Evolutionary conservation across 306 rosid species (phyloP), one percentile per base, ranked within the genome.

Genomic region (Arachis stenosperma): DNA sequence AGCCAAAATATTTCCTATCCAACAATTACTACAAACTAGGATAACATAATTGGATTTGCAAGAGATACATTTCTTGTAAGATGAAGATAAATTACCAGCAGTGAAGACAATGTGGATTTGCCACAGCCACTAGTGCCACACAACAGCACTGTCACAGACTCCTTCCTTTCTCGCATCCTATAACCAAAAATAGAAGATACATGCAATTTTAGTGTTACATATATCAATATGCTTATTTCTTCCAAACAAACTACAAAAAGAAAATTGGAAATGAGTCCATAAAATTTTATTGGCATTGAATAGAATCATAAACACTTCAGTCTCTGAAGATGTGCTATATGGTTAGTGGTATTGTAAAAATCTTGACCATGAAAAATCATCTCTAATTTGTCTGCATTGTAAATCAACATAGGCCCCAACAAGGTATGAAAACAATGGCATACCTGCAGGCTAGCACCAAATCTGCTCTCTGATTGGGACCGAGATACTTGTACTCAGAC

Each of bases 121-220:
- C 98, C 98, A 65, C 98, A 93, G 85, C 98, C 98, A 70, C 98
- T 93, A 52, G 98, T 90, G 81, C 98, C 98, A 74, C 98, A 93
- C 81, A 93, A 71, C 75, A 93, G 83, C 69, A 93, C 90, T 27
- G 97, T 93, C 58, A 90, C 87, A 59, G 98, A 93, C 80, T 89
- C 98, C 89, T 93, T 93, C 85, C 89, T 70, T 81, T 93, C 98
- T 46, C 98, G 88, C 62, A 93, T 81, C 83, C 97, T 93, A 85
- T 79, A 58, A 53, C 17, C 69, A 71, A 0, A 15, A 27, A 60
- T 66, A 15, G 67, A 33, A 33, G 37, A 33, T 33, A 33, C 2
- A 33, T 33, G 37, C 37, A 33, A 33, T 33, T 33, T 33, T 33
- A 33, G 37, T 33, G 4, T 33, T 33, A 2, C 37, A 33, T 33